Evolutionary conservation across 441 rosid species (phyloP).

Genomic region (Hypseocharis bilobata): DNA sequence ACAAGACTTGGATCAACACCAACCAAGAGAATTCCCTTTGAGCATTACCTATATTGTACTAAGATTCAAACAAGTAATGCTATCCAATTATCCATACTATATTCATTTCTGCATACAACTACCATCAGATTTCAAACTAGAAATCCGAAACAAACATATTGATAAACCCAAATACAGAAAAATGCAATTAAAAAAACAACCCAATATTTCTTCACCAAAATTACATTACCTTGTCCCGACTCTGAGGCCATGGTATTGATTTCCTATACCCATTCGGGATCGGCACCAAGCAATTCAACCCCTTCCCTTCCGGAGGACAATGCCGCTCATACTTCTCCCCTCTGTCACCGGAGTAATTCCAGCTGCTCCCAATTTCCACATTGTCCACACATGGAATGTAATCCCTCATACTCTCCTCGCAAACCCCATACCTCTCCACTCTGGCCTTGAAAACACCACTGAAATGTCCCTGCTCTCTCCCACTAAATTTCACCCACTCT

Average conservation of each 20-base stretch:
- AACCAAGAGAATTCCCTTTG: too few species aligned
- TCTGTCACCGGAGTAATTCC: too few species aligned
- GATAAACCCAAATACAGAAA: background rate
- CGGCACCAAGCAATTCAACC: conserved; percentile 42
- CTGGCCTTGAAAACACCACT: conserved; percentile 8
- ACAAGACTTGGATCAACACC: too few species aligned
- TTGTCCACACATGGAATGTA: conserved; percentile 41
- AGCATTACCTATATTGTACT: too few species aligned
- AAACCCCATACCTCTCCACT: conserved; percentile 23
- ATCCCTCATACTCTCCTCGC: conserved; percentile 33
- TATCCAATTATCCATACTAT: background rate
- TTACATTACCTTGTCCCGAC: conserved; percentile 40
- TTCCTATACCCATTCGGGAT: conserved; percentile 35
- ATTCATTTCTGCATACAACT: too few species aligned
- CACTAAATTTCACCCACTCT: background rate
- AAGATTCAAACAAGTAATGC: background rate
- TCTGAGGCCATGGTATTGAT: conserved; percentile 45
- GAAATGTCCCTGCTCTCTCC: conserved; percentile 12
- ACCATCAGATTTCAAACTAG: background rate
- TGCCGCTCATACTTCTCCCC: conserved; percentile 49
- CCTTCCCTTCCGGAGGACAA: conserved; percentile 31
- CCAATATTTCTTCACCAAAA: conserved; percentile 2
- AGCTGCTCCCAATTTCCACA: too few species aligned
- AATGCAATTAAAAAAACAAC: background rate
- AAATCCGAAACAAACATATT: background rate